Conservation (phyloP, 768 basidiomycete genomes). For the Pluteus cervinus region DNA sequence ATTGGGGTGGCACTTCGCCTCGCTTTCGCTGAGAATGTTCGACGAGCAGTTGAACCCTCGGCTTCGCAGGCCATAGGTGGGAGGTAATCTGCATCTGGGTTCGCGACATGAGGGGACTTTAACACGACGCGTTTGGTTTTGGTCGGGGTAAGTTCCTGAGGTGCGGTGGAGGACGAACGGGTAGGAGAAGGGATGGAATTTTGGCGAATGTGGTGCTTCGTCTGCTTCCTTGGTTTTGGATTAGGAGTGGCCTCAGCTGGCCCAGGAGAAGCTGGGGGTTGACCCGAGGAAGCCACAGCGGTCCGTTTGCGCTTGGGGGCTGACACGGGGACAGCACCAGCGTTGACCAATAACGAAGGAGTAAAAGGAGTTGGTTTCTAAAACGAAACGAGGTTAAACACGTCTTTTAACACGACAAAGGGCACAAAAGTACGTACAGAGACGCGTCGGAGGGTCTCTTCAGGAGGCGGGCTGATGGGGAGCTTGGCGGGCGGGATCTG, state of each 20-base stretch:
- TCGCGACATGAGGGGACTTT: conserved; percentile 39
- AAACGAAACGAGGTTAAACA: conserved; percentile 7
- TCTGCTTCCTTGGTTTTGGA: conserved; percentile 54
- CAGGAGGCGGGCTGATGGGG: conserved; percentile 60
- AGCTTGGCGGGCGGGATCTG: no score
- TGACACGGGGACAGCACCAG: conserved; percentile 10
- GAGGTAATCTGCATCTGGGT: conserved; percentile 44
- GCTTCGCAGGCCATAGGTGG: conserved; percentile 24
- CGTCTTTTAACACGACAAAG: conserved; percentile 4
- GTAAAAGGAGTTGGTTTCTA: conserved; percentile 15
- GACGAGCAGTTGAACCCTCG: conserved; percentile 8
- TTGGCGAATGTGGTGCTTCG: conserved; percentile 14
- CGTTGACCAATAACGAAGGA: conserved; percentile 14
- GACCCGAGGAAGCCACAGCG: conserved; percentile 11
- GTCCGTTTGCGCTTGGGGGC: conserved; percentile 35
- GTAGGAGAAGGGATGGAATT: conserved; percentile 22
- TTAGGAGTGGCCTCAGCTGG: conserved; percentile 46
- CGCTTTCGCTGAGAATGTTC: conserved; percentile 15
- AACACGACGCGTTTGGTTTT: conserved; percentile 19
- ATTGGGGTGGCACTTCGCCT: conserved; percentile 50
- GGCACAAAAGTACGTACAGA: conserved; percentile 12
- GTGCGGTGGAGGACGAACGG: conserved; percentile 10
- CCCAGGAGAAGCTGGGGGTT: conserved; percentile 12
- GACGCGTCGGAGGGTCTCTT: conserved; percentile 38
- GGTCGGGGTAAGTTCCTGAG: conserved; percentile 11